Evolutionary conservation across 805 yeast species (phyloP).

Genomic region (Metschnikowia anglica): DNA sequence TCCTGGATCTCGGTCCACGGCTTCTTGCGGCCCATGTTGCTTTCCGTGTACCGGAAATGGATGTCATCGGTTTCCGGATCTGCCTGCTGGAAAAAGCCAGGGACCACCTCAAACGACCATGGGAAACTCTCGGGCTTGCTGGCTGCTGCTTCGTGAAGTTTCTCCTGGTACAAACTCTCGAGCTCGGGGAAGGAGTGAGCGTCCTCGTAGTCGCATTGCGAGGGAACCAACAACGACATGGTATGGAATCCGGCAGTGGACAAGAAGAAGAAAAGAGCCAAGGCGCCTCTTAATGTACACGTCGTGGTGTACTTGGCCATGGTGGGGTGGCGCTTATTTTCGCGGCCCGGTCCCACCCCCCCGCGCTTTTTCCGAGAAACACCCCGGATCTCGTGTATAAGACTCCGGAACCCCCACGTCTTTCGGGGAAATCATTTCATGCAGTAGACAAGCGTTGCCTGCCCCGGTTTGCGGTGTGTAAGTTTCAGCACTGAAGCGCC

Average conservation of each 20-base stretch:
- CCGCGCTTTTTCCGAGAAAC: background rate
- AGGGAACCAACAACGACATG: conserved; percentile 27
- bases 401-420: background rate
- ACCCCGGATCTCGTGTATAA: conserved; percentile 2
- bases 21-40: conserved; percentile 45
- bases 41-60: conserved; percentile 42
- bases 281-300: background rate
- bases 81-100: conserved; percentile 51
- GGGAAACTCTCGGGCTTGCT: conserved; percentile 9
- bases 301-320: background rate
- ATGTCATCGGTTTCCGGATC: conserved; percentile 45
- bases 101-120: conserved; percentile 50
- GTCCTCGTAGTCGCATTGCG: conserved; percentile 27
- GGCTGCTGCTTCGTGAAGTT: conserved; percentile 3
- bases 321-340: background rate
- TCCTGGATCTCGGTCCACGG: conserved; percentile 40
- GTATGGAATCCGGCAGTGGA: background rate
- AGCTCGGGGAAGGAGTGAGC: conserved; percentile 23
- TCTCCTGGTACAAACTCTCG: conserved; percentile 11
- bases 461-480: no score
- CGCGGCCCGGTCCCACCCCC: background rate
- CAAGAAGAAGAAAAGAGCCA: background rate
- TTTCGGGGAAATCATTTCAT: background rate
- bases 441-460: no score
- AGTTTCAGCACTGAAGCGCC: no score